Evolutionary conservation across 176 grass and related monocot species (phyloP).

Genomic region (Cocos nucifera): DNA sequence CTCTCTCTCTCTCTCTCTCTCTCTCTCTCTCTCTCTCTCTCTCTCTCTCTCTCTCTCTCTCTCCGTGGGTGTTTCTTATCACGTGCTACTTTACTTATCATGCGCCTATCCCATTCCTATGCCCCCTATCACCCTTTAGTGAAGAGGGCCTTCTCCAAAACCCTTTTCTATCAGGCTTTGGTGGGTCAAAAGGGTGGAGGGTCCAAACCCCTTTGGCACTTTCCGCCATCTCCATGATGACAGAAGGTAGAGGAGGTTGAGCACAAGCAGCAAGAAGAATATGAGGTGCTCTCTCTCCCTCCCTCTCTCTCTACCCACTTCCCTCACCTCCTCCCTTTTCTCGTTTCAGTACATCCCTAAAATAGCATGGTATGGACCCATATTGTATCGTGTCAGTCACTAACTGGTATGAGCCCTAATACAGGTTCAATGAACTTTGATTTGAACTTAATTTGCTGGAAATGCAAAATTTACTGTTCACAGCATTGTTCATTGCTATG

Average conservation of each 20-base stretch:
- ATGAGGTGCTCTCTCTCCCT: no score
- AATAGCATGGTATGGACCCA: no score
- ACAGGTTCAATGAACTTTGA: no score
- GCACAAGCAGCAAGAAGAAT: neutral
- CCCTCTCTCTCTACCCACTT: no score
- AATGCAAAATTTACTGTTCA: no score
- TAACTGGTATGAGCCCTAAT: no score
- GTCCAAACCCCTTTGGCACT: neutral
- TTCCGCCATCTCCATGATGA: neutral
- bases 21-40: neutral
- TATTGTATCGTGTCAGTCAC: no score
- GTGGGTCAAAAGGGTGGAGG: neutral
- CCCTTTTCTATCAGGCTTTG: neutral
- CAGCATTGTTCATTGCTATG: no score
- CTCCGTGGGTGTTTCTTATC: conserved; percentile 1
- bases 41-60: no score
- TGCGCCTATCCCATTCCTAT: neutral
- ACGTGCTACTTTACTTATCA: conserved; percentile 19
- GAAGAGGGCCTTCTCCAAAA: neutral
- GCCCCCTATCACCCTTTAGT: neutral
- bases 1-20: neutral
- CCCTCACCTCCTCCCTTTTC: no score
- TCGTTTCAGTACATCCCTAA: no score
- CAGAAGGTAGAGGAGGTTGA: neutral
- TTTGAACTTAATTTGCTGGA: no score